phyloP scores from a whole-genome alignment of 176 grass and related monocot genomes.

The Dactylis glomerata region DNA sequence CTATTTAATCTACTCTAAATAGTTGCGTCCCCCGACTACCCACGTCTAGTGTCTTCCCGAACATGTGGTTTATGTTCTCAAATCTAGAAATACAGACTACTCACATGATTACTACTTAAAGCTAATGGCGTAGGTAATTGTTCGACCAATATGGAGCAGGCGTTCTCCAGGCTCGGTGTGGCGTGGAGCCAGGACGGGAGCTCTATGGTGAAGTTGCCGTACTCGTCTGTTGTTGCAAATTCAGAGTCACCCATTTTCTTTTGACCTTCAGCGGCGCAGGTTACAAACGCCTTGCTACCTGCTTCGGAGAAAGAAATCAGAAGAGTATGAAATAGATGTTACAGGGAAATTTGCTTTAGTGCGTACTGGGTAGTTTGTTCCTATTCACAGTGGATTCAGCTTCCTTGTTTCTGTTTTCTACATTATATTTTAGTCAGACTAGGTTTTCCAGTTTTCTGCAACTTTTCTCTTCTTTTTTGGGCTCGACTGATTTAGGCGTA shows the following conservation, averaged over 20 bases:
- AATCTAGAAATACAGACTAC: too few species aligned
- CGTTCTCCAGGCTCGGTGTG: constrained; percentile 55
- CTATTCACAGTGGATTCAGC: too few species aligned
- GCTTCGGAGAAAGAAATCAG: neutral
- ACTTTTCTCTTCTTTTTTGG: too few species aligned
- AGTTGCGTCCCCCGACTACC: too few species aligned
- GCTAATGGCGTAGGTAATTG: too few species aligned
- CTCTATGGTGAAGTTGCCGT: constrained; percentile 74
- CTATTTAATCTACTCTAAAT: too few species aligned
- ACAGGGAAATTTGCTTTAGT: neutral
- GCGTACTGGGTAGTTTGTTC: neutral
- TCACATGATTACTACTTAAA: too few species aligned
- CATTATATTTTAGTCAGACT: neutral
- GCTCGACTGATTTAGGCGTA: neutral
- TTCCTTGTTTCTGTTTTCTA: neutral
- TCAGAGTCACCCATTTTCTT: neutral
- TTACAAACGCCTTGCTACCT: constrained; percentile 63
- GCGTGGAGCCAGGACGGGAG: constrained; percentile 81
- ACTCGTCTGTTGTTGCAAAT: constrained; percentile 54
- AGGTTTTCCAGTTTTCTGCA: too few species aligned
- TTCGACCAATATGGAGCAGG: too few species aligned
- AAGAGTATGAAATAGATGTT: neutral
- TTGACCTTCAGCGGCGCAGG: constrained; percentile 31
- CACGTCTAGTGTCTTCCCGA: too few species aligned
- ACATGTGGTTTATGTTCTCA: too few species aligned